Base-by-base conservation (phyloP, 1,284 basidiomycete genomes). In the Lignosus rhinocerotis region DNA sequence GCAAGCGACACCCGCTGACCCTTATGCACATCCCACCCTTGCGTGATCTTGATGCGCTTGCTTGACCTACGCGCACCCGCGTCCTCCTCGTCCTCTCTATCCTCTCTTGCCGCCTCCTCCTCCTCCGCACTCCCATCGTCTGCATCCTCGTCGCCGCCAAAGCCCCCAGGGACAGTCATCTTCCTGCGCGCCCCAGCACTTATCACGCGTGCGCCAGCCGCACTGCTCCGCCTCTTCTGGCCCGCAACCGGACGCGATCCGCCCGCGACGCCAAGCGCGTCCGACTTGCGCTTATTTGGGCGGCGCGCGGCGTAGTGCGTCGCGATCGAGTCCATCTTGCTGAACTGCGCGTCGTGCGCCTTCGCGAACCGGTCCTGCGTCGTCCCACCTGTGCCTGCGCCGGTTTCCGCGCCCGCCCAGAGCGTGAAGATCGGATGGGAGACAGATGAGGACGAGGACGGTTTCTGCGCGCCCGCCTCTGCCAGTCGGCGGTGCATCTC, bases 401-500 rank as follows among this genome's bases (percentile, higher is more conserved):
- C 50, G 8, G 21, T n/a, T 12, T 48, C 9, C 16, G 38, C 17
- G 3, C 33, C 21, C 2, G 51, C 46, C 10, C 55, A 54, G 41
- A 45, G 53, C 6, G 46, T 49, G 25, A 56, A 58, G 42, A 63
- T 34, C 33, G 48, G 51, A 32, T 43, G 32, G 25, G 34, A 6
- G 55, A 47, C 11, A 32, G 51, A n/a, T 12, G 31, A 12, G 56
- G 42, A 38, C 47, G 55, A 19, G 38, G 17, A 34, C 36, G n/a
- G 14, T 36, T 52, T 45, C 52, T 54, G 51, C 51, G 54, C 46
- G 57, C 60, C 55, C 36, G 56, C 74, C 69, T 61, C 69, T 0
- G 76, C 79, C 8, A 92, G 78, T 2, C 88, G 82, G 49, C 78
- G 76, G 69, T 92, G 92, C 87, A 93, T 90, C 72, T 92, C 90